A percentile compares a stretch with the other conserved stretches of the same genome.
phyloP scores from a whole-genome alignment of 176 grass and related monocot genomes.

The Lolium rigidum region DNA sequence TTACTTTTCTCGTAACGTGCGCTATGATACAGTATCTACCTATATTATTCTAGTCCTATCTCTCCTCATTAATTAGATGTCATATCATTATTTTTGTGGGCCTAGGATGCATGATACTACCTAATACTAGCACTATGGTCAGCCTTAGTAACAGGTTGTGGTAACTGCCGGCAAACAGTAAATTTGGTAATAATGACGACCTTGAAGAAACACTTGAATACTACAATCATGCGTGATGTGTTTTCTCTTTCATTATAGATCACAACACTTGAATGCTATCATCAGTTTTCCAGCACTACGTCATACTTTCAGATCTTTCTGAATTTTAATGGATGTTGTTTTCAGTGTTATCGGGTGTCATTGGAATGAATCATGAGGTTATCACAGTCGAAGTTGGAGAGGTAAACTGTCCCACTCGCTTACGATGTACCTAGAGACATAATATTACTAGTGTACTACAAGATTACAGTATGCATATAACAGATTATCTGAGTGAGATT shows the following conservation, averaged over 20 bases:
- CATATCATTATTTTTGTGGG: too few relatives aligned
- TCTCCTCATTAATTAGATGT: too few relatives aligned
- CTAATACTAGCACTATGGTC: too few relatives aligned
- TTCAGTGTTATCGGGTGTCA: slow-evolving; percentile 47
- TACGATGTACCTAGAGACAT: not conserved
- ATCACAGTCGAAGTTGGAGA: slow-evolving; percentile 82
- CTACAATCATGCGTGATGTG: not conserved
- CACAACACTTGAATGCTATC: not conserved
- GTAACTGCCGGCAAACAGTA: not conserved
- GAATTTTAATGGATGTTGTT: not conserved
- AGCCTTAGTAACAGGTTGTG: too few relatives aligned
- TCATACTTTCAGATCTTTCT: not conserved
- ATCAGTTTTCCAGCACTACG: not conserved
- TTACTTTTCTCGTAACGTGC: too few relatives aligned
- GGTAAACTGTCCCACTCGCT: slow-evolving; percentile 47
- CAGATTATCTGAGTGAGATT: not conserved
- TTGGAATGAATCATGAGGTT: slow-evolving; percentile 69
- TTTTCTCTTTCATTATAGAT: not conserved
- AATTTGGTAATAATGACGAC: not conserved
- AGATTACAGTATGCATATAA: not conserved
- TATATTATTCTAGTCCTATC: too few relatives aligned
- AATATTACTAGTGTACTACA: not conserved
- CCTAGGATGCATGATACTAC: too few relatives aligned
- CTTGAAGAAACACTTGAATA: too few relatives aligned
- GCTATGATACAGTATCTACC: too few relatives aligned